Evolutionary conservation across 495 filamentous ascomycete species (phyloP), one percentile per base, ranked within the genome.

Genomic region (Amniculicola lignicola): DNA sequence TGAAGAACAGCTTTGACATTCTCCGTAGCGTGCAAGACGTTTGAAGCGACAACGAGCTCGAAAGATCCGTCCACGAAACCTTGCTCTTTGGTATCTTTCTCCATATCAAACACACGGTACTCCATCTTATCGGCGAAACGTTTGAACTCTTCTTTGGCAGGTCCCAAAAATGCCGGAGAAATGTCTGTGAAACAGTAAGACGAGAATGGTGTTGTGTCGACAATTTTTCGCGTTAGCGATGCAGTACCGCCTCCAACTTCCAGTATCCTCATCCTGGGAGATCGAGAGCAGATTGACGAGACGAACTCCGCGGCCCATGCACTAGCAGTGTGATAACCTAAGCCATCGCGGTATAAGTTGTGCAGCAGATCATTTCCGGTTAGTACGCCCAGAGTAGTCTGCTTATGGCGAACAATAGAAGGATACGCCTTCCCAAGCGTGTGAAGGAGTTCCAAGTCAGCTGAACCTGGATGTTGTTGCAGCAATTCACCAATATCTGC

Each of bases 41-140:
- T 25, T 3, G 40, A 59, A 1, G 49, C 48, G 16, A 59, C 22
- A 29, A 59, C 22, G 33, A 59, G 12, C 10, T 59, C 56, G 31
- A 22, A 59, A 0, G 58, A 59, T 1, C 3, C 7, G 6, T 16
- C 38, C 7, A 16, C 27, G 21, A 45, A 59, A 4, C 56, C 56
- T 40, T 59, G 56, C 21, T 53, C 12, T 16, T 28, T 7, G 10
- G 29, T 7, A 37, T 59, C 56, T 40, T 35, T 33, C 12, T 53
- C 50, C 7, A 54, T 38, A 45, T 59, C 37, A 1, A 59, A 24
- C 6, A 16, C 24, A 2, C 21, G 14, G 24, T 45, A 59, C 0
- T 73, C 62, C 31, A 84, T 75, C 36, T 67, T 33, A 23, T 70
- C 22, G 23, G 27, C 27, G 29, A 40, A 22, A 4, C 21, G 6